Evolutionary conservation across 768 basidiomycete genomes (phyloP).

Genomic region (Pisolithus marmoratus): DNA sequence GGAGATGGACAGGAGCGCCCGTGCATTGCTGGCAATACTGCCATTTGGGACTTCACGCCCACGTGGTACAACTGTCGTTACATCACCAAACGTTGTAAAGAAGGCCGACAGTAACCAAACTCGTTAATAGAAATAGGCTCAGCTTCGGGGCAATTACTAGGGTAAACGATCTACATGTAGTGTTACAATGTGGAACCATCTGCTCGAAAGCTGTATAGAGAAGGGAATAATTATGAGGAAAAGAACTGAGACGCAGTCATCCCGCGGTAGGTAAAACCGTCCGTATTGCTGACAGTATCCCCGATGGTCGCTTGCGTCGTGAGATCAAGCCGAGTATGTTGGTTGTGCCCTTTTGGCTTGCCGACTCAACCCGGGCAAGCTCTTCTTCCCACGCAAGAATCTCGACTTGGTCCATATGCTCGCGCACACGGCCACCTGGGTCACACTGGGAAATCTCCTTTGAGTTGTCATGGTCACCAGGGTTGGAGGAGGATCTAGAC

Average conservation of each 20-base stretch:
- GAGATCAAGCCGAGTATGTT: constrained; percentile 31
- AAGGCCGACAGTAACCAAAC: no score
- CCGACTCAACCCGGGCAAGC: constrained; percentile 61
- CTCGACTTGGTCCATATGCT: constrained; percentile 29
- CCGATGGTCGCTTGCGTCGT: constrained; percentile 22
- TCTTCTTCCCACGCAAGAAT: constrained; percentile 76
- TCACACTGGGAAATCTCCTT: constrained; percentile 15
- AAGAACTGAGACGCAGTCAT: constrained; percentile 7
- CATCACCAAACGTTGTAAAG: no score
- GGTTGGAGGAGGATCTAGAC: constrained; percentile 31
- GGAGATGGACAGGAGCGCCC: not conserved
- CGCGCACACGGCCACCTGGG: constrained; percentile 15
- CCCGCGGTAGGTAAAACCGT: constrained; percentile 18
- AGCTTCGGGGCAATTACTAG: not conserved
- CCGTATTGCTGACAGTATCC: constrained; percentile 17
- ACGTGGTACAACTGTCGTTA: no score
- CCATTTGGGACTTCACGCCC: no score
- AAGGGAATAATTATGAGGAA: not conserved
- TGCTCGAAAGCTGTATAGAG: not conserved
- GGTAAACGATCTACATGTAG: not conserved
- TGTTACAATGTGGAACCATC: no score
- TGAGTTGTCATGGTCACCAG: constrained; percentile 39
- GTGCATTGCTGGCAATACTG: no score
- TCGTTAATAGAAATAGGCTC: no score
- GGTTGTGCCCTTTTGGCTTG: constrained; percentile 42